Conservation (phyloP, 495 filamentous ascomycete genomes). For the Penicillium flavigenum region DNA sequence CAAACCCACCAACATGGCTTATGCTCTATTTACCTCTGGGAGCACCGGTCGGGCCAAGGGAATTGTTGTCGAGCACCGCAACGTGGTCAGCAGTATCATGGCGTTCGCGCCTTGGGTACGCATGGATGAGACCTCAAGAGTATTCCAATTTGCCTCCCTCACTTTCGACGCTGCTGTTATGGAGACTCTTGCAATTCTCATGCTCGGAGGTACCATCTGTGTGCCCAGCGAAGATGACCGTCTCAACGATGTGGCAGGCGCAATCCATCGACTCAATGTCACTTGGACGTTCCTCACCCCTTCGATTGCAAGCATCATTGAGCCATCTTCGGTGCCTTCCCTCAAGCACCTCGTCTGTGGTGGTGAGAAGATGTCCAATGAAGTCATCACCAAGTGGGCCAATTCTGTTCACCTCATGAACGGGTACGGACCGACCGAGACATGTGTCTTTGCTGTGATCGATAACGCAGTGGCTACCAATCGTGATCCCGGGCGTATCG, state of each 20-base stretch:
- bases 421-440: slow-evolving; percentile 61
- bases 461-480: slow-evolving; percentile 35
- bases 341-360: slow-evolving; percentile 46
- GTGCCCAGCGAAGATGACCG: slow-evolving; percentile 59
- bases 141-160: slow-evolving; percentile 55
- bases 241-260: slow-evolving; percentile 48
- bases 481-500: slow-evolving; percentile 47
- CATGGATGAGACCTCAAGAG: slow-evolving; percentile 40
- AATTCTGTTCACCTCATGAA: slow-evolving; percentile 51
- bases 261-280: slow-evolving; percentile 50
- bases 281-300: slow-evolving; percentile 56
- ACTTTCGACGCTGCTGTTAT: slow-evolving; percentile 55
- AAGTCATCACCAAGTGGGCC: slow-evolving; percentile 56
- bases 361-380: slow-evolving; percentile 49
- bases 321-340: slow-evolving; percentile 45
- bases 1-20: slow-evolving; percentile 37
- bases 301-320: slow-evolving; percentile 50
- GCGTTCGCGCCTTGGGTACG: slow-evolving; percentile 40
- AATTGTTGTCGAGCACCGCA: slow-evolving; percentile 49
- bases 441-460: slow-evolving; percentile 39
- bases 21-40: slow-evolving; percentile 52
- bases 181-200: slow-evolving; percentile 51
- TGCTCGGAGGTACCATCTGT: slow-evolving; percentile 60
- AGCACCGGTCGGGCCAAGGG: slow-evolving; percentile 60
- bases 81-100: slow-evolving; percentile 48